Percentiles rank a stretch among this genome's conserved stretches.
These are phyloP conservation scores for Withania somnifera DNA, from an alignment of 305 asterid species.

Conservation along the genomic window DNA sequence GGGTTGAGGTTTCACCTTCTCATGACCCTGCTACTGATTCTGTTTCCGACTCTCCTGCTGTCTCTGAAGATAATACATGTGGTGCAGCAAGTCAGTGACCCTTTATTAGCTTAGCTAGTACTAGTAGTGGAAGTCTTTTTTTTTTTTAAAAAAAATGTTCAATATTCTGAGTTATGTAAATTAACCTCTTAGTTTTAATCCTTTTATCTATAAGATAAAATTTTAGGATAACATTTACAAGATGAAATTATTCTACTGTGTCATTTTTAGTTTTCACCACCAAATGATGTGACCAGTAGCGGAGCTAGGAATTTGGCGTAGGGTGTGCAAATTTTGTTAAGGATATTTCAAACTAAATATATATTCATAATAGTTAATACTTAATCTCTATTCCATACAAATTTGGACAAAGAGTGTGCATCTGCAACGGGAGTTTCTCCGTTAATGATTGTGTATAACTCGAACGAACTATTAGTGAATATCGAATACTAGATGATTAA, in stretches of 20 bases:
- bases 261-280: background rate
- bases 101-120: background rate
- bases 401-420: no score
- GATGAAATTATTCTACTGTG: background rate
- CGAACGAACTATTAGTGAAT: no score
- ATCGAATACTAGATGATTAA: no score
- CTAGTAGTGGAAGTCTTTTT: background rate
- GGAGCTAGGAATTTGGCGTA: no score
- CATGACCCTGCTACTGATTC: slow-evolving; percentile 41
- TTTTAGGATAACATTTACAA: background rate
- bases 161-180: background rate
- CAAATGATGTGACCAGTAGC: no score
- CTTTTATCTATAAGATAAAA: background rate
- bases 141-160: background rate
- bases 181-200: background rate
- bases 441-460: no score
- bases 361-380: no score
- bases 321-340: no score
- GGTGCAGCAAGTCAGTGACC: slow-evolving; percentile 49
- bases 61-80: slow-evolving; percentile 37
- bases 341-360: no score
- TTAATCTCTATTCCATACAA: no score
- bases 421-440: no score
- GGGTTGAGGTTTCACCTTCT: slow-evolving; percentile 59
- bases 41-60: slow-evolving; percentile 66